Conservation (phyloP, 371 early-diverging fungal genomes). For the Amoeboaphelidium protococcarum region DNA sequence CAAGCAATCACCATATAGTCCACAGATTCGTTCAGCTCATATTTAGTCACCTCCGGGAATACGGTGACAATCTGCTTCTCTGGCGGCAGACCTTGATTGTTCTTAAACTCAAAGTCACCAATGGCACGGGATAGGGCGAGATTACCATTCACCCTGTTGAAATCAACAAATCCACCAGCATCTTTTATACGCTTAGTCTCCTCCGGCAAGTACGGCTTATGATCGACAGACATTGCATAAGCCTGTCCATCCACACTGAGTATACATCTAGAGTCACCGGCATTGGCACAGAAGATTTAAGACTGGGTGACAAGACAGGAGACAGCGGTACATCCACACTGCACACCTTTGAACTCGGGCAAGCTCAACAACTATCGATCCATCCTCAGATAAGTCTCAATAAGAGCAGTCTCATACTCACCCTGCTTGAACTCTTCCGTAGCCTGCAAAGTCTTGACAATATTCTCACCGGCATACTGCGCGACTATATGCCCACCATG, state of each 20-base stretch:
- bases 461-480: slow-evolving; percentile 43
- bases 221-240: slow-evolving; percentile 57
- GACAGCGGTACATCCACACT: slow-evolving; percentile 89
- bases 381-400: slow-evolving; percentile 44
- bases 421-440: slow-evolving; percentile 30
- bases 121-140: slow-evolving; percentile 81
- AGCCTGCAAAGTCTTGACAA: slow-evolving; percentile 34
- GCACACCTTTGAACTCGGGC: slow-evolving; percentile 31
- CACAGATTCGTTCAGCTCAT: slow-evolving; percentile 30
- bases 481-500: slow-evolving; percentile 74
- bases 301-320: slow-evolving; percentile 47
- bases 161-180: slow-evolving; percentile 84
- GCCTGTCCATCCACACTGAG: slow-evolving; percentile 34
- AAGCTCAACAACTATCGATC: slow-evolving; percentile 37
- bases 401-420: slow-evolving; percentile 35
- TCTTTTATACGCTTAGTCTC: slow-evolving; percentile 51
- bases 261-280: slow-evolving; percentile 82
- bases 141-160: slow-evolving; percentile 86
- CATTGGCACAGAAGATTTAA: slow-evolving; percentile 25
- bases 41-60: slow-evolving; percentile 48
- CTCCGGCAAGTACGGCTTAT: slow-evolving; percentile 44
- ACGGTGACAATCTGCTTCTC: slow-evolving; percentile 77
- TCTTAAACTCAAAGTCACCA: slow-evolving; percentile 90
- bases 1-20: slow-evolving; percentile 86
- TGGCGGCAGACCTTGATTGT: slow-evolving; percentile 29